Evolutionary conservation across 257 asterid species (phyloP), one percentile per base, ranked within the genome.

Genomic region (Coffea canephora): DNA sequence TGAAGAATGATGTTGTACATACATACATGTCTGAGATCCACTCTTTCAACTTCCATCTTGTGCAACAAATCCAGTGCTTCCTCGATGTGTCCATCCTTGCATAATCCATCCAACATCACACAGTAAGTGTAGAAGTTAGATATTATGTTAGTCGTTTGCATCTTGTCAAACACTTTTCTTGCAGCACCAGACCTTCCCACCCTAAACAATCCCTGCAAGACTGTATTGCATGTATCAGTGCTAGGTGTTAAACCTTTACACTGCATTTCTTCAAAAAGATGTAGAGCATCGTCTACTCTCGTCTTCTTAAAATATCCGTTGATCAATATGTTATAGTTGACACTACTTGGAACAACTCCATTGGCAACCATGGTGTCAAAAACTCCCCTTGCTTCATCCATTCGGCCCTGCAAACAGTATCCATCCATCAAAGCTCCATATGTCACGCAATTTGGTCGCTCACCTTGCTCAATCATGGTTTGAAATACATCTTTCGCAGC

Each of bases 271-370:
- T 36, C 19, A 34, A 77, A 77, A 11, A 86, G 75, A 46, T 72
- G 78, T 82, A 78, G 46, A 12, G 86, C 86, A 31, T 87, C 85
- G 14, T 82, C 86, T 23, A 73, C 41, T 71, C 76, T 77, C 81
- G 31, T 75, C 65, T 74, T 66, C 73, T 36, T 86, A 73, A 69
- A 81, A 73, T 86, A 82, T 57, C 89, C 88, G 49, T 84, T 76
- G 21, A 82, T 73, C 62, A 86, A 70, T 36, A 71, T 86, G 65
- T 21, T 77, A 57, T 79, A 86, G 54, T 82, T 45, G 52, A 23
- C 8, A 74, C 36, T 52, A 48, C 66, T 34, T 21, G 85, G 85
- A 39, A 57, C 43, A 69, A 79, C 5, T 6, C 76, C 61, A 18
- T 11, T 5, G 25, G 52, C 59, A 45, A 67, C 46, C 85, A 86